Base-by-base conservation (phyloP, 2,329 filamentous ascomycete genomes). In the Cadophora gregata region DNA sequence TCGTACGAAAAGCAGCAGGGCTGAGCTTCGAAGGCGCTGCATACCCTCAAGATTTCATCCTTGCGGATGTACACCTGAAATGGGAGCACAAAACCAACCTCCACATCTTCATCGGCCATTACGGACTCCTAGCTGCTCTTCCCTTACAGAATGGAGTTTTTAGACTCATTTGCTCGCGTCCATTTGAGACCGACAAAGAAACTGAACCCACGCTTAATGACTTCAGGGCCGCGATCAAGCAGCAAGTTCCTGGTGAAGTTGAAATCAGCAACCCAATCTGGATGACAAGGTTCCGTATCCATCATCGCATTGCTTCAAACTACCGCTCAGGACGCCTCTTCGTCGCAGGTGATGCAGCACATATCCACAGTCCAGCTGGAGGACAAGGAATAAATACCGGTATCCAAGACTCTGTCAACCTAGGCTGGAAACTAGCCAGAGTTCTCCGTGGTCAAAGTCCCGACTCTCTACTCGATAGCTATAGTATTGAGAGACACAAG, bases 261-360 rank as follows among this genome's bases (percentile, higher is more conserved):
- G 33, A 67, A 50, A 25, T 73, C 10, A 60, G 71, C 51, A 75
- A 80, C 47, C 72, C 79, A 0, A 55, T 73, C 3, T 83, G 81
- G 81, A 73, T 85, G 36, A 77, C 81, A 1, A 76, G 78, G 14
- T 86, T 84, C 72, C 79, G 77, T 2, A 77, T 83, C 8, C 82
- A 82, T 71, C 78, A 82, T 70, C 76, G 81, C 7, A 77, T 80
- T 33, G 79, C 79, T 2, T 76, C 76, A 8, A 71, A 67, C 9
- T 84, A 85, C 70, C 80, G 81, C 6, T 78, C 79, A 25, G 81
- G 82, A 2, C 80, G 72, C 4, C 21, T 77, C 4, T 70, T 79
- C 4, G 63, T 78, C 48, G 76, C 77, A 6, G 78, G 78, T 24
- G 78, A 80, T 65, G 75, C 78, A 4, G 78, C 78, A 8, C 78